Evolutionary conservation across 2,329 filamentous ascomycete species (phyloP), one percentile per base, ranked within the genome.

Genomic region (Colletotrichum abscissum): DNA sequence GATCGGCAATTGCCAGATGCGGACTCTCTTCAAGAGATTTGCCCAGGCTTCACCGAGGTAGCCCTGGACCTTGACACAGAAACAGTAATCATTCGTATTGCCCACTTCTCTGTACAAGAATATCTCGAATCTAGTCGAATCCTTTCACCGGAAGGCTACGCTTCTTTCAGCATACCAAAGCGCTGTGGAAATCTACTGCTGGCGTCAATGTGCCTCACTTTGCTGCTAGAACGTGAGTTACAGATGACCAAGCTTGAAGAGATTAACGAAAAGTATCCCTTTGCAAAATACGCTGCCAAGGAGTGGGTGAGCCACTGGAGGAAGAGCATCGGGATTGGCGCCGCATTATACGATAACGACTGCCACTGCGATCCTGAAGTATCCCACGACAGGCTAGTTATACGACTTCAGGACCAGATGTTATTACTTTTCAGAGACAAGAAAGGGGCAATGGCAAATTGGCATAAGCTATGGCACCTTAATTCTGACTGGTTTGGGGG

Each of bases 401-500:
- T 46, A 8, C 19, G 42, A 4, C 42, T 46, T 0, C 19, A 46
- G 1, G 6, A 46, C 0, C 42, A 46, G 42, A 46, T 46, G 42
- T 0, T n/a, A 19, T 7, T 46, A 0, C 16, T 46, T 19, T 46
- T 46, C 19, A n/a, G 42, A n/a, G 19, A 46, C 7, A 19, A 2
- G 42, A 9, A n/a, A 8, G 19, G 19, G 7, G 16, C 19, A 8
- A 46, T 46, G 42, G n/a, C 1, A 1, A 46, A 3, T 4, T 46
- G 42, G 42, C 1, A 7, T 19, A 14, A 42, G 7, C 12, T 42
- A 14, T 42, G 38, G 38, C 1, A 42, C 38, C 5, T 42, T 5
- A 14, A 42, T 42, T 5, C 14, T 16, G 0, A 5, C 14, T 0
- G 12, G 12, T 1, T 1, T 42, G 16, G 16, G 6, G 2, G 3